A percentile compares a stretch with the other conserved stretches of the same genome.
phyloP scores from a whole-genome alignment of 176 grass and related monocot genomes.

The Lolium perenne region DNA sequence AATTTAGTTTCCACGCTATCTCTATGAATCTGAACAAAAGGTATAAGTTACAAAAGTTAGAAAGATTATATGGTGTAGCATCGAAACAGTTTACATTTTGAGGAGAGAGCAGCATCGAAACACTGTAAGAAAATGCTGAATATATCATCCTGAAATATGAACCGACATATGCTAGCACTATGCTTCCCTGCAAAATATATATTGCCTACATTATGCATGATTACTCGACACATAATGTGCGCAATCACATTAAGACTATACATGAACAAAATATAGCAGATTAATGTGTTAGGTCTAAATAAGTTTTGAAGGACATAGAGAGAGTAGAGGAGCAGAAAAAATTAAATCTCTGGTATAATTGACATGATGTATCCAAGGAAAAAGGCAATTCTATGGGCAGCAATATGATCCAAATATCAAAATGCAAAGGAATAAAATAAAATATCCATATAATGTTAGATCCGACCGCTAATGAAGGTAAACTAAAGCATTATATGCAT shows the following conservation, averaged over 20 bases:
- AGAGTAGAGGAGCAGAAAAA: not conserved
- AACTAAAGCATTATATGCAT: not conserved
- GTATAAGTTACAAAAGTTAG: not conserved
- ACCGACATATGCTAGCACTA: slow-evolving; percentile 23
- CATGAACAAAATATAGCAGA: slow-evolving; percentile 14
- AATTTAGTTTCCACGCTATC: slow-evolving; percentile 33
- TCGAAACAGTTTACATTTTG: slow-evolving; percentile 50
- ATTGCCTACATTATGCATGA: not conserved
- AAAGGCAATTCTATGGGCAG: not conserved
- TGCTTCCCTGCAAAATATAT: not conserved
- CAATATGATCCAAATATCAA: slow-evolving; percentile 1
- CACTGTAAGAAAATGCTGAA: slow-evolving; percentile 71
- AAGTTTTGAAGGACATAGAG: not conserved
- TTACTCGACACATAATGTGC: not conserved
- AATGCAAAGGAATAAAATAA: not conserved
- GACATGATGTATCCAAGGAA: not conserved
- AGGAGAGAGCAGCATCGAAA: slow-evolving; percentile 47
- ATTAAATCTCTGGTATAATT: not conserved
- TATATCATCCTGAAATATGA: slow-evolving; percentile 70
- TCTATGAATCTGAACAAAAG: slow-evolving; percentile 45
- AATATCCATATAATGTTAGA: not conserved
- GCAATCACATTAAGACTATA: not conserved
- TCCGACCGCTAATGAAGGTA: not conserved
- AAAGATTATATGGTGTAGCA: not conserved
- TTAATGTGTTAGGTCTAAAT: slow-evolving; percentile 26